Percentiles rank a stretch among this genome's conserved stretches.
Conservation (phyloP, 371 early-diverging fungal genomes). For the Batkoa obscura region DNA sequence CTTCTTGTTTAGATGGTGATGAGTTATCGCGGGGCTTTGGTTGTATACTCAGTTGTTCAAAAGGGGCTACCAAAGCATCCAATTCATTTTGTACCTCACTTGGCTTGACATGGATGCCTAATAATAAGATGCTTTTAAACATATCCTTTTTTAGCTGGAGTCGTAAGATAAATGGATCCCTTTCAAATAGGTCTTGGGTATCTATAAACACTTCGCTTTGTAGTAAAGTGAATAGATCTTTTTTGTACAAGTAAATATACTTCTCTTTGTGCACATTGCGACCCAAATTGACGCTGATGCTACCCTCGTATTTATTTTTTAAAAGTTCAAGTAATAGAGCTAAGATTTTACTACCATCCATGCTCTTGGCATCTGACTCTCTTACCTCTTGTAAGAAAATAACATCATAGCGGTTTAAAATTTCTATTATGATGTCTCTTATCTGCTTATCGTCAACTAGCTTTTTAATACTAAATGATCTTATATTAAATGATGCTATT, state of each 20-base stretch:
- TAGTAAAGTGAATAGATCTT: not conserved
- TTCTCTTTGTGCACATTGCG: not conserved
- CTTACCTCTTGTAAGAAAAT: conserved; percentile 1
- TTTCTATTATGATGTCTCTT: not conserved
- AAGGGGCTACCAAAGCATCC: not conserved
- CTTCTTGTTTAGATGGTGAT: not conserved
- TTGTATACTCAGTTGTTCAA: not conserved
- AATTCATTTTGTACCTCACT: conserved; percentile 2
- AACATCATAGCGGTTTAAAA: conserved; percentile 3
- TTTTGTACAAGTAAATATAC: not conserved
- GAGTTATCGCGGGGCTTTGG: not conserved
- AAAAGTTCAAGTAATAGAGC: not conserved
- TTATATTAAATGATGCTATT: conserved; percentile 2
- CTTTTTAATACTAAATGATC: conserved; percentile 1
- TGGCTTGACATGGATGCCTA: conserved; percentile 4
- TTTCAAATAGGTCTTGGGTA: not conserved
- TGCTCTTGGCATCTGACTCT: not conserved
- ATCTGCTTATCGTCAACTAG: not conserved
- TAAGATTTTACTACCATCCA: not conserved
- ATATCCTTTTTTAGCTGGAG: not conserved
- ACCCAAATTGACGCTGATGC: not conserved
- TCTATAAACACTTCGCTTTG: conserved; percentile 1
- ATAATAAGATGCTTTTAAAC: not conserved
- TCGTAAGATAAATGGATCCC: not conserved
- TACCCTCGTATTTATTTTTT: not conserved